Evolutionary conservation across 2,329 filamentous ascomycete genomes (phyloP), one percentile per base, ranked within the genome.

Genomic region (Ophiosphaerella narmari): DNA sequence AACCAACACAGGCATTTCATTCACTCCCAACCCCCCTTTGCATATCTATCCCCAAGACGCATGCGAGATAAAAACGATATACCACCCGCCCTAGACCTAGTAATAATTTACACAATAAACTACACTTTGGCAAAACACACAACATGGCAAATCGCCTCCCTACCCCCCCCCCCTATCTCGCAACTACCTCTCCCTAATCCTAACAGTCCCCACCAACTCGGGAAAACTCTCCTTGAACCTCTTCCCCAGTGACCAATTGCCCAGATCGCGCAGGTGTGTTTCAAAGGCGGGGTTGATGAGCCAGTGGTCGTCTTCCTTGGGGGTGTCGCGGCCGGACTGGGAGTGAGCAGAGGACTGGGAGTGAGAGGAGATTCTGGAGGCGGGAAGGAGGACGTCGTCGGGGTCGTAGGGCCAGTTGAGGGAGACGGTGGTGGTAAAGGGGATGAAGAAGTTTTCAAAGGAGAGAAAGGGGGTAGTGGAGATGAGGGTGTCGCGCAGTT

Each of bases 281-380:
- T 95, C 90, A 69, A 96, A 96, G 0, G 90, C 89, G 0, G 91
- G 91, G 57, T 94, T 96, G 55, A 96, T 90, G 56, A 89, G 80
- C 52, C 91, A 78, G 63, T 91, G 87, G 7, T 87, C 84, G 2
- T 71, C 67, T 13, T 71, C 70, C 21, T 60, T 65, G 8, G 59
- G 56, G 67, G 68, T 6, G 60, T 60, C 1, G 65, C 62, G 1
- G 60, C 61, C 5, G 66, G 53, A 5, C 63, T 37, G 16, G 63
- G 65, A 9, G 64, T 63, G 1, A 62, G 61, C 32, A 58, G 56
- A n/a, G 21, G 65, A 67, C 14, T 65, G 46, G 14, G 59, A 41
- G 0, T 54, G 50, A 16, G 59, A 33, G 24, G 53, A 49, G 18
- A 67, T 49, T 43, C 63, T 66, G 2, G 70, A 68, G n/a, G 68